Percentiles rank a stretch among this genome's conserved stretches.
phyloP scores from a whole-genome alignment of 495 filamentous ascomycete species.

The Aspergillus wentii region DNA sequence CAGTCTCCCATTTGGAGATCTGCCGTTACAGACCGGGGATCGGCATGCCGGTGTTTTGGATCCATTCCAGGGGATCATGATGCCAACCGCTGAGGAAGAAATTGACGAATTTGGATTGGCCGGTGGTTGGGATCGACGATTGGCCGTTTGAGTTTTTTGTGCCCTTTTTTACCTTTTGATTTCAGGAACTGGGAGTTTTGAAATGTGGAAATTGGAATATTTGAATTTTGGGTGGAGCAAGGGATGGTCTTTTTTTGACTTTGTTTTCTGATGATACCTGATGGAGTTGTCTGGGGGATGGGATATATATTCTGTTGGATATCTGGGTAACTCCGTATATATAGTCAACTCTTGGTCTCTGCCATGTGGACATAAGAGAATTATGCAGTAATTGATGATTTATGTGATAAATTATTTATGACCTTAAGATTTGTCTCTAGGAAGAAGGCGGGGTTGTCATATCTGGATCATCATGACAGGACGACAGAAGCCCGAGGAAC shows the following conservation, averaged over 20 bases:
- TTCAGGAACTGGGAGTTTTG: background rate
- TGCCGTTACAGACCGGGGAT: conserved; percentile 25
- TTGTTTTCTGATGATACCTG: background rate
- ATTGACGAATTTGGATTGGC: conserved; percentile 28
- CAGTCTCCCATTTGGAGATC: conserved; percentile 16
- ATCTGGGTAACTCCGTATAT: background rate
- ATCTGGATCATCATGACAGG: no score
- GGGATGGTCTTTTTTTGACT: background rate
- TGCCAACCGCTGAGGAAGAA: conserved; percentile 33
- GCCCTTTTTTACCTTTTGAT: no score
- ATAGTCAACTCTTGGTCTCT: no score
- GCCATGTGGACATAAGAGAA: background rate
- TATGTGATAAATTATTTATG: background rate
- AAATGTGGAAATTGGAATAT: background rate
- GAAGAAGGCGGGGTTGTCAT: background rate
- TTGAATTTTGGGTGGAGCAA: no score
- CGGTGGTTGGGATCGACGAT: conserved; percentile 34
- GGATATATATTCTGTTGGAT: background rate
- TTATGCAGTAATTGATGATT: background rate
- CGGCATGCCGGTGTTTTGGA: conserved; percentile 25
- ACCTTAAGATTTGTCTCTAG: background rate
- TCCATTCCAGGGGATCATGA: conserved; percentile 45
- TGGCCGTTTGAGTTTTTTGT: conserved; percentile 25
- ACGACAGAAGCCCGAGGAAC: no score
- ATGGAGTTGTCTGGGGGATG: background rate